Evolutionary conservation across 495 filamentous ascomycete genomes (phyloP), one percentile per base, ranked within the genome.

Genomic region (Penicillium simplicissimum): DNA sequence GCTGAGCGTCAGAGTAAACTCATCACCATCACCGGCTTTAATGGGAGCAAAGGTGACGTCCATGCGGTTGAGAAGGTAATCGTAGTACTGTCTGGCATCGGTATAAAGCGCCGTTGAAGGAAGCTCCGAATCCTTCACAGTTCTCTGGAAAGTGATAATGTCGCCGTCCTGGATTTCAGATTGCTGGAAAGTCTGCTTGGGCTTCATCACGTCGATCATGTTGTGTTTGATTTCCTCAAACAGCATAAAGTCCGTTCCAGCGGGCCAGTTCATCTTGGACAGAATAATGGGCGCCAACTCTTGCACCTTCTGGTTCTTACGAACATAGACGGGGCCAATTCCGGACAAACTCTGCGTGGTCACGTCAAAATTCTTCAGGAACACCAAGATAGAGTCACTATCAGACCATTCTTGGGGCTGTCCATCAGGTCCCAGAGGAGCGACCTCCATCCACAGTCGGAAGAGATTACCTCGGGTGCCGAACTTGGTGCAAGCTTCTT

Each of bases 141-240:
- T 67, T 58, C 82, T 84, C 74, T 97, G 94, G 77, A 98, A 97
- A 64, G 93, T 96, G 34, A 99, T 85, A 66, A 99, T 97, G 71
- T 99, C 95, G 42, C 95, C 95, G 69, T 98, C 93, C 68, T 97
- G 94, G 43, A 99, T 91, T 72, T 99, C 95, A 3, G 94, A 92
- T 55, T 90, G 87, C 51, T 90, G 87, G 59, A 99, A 84, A 0
- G 92, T 89, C 67, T 90, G 84, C 72, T 96, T 98, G 1, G 88
- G 86, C 71, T 97, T 97, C 82, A 98, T 91, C 13, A 84, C 79
- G 64, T 99, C 95, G 67, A 99, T 96, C 93, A 98, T 98, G 52
- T 85, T 88, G 38, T 93, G 91, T 73, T 97, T 98, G 77, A 99
- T 98, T 74, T 99, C 95, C 82, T 98, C 94, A 74, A 85, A 97